Evolutionary conservation across 2,329 filamentous ascomycete species (phyloP), one percentile per base, ranked within the genome.

Genomic region (Thermochaetoides dissita): DNA sequence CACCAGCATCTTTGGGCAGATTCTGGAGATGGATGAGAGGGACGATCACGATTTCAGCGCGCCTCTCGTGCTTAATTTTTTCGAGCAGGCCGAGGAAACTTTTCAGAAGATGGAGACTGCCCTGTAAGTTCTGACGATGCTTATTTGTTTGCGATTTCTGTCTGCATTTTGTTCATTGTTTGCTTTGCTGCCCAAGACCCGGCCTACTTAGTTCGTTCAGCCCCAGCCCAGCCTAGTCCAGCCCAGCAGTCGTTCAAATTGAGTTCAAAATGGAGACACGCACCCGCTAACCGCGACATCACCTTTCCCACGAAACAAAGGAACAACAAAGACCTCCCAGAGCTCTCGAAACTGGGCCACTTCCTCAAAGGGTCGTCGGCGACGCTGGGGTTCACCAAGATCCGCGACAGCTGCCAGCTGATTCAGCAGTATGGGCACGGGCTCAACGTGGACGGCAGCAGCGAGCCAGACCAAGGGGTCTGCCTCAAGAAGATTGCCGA

Each of bases 311-410:
- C n/a, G 34, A 29, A 24, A 24, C 31, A 45, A 57, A 94, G 87
- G 50, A 62, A 76, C 51, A 60, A 72, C 2, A 71, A 74, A 55
- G 70, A 94, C 46, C 76, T 96, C 44, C 62, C 66, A n/a, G 68
- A 78, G 51, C 76, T 96, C 33, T 94, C 86, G 31, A 72, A 75
- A 41, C 78, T 94, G 30, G 91, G 91, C 35, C 91, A 98, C 65
- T 98, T 94, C 66, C 72, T 98, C 53, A 98, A 98, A 66, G 91
- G 91, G 46, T 96, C 89, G 6, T 95, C 89, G 7, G 89, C 91
- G 34, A 95, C 91, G 4, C 74, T 98, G 41, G 91, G 91, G 37
- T 74, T 96, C 42, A 81, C 75, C 55, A 93, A 93, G 62, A 82
- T 98, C 55, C 84, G 86, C 60, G 87, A 95, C 57, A 81, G 78